Evolutionary conservation across 2,329 filamentous ascomycete species (phyloP), one percentile per base, ranked within the genome.

Genomic region (Ophiostoma sp.): DNA sequence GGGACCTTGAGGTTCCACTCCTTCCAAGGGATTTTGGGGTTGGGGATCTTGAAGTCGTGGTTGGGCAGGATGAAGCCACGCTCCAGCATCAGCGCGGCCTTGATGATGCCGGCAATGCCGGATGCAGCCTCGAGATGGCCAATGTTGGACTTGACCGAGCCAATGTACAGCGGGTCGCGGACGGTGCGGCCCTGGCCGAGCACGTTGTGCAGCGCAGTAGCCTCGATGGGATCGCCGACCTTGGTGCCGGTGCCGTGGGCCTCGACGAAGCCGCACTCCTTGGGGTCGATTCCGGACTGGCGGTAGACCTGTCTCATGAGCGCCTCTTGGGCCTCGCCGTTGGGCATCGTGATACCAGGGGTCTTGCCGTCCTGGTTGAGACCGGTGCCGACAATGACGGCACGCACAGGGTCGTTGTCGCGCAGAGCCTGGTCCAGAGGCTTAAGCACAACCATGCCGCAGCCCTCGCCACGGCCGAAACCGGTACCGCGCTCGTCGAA

Each of bases 381-480:
- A 13, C 79, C 81, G 0, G 82, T 83, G 60, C 81, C 81, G 4
- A 83, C 80, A 66, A 87, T 81, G 65, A 86, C 75, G 31, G 79
- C 80, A 36, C 81, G 76, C 54, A 86, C 83, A 0, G 71, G 67
- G 69, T 83, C 81, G 4, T 83, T 83, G 67, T 86, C 85, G 3
- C 77, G 77, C 10, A 88, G 71, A 0, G 87, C 87, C 52, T 79
- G 80, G 39, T 80, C 81, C 33, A 83, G 76, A 0, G 79, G 80
- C 76, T 88, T 88, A 23, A 88, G 74, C 4, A 87, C 75, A 1
- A 88, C 60, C 10, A 81, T 79, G 0, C 79, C 83, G 17, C 83
- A 76, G 1, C 86, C 86, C 74, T 88, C 86, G 20, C 85, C 86
- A 20, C 86, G 80, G 0, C 81, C 85, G 72, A 88, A 89, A 0